Evolutionary conservation across 2,329 filamentous ascomycete species (phyloP), one percentile per base, ranked within the genome.

Genomic region (Diaporthe aspalathi): DNA sequence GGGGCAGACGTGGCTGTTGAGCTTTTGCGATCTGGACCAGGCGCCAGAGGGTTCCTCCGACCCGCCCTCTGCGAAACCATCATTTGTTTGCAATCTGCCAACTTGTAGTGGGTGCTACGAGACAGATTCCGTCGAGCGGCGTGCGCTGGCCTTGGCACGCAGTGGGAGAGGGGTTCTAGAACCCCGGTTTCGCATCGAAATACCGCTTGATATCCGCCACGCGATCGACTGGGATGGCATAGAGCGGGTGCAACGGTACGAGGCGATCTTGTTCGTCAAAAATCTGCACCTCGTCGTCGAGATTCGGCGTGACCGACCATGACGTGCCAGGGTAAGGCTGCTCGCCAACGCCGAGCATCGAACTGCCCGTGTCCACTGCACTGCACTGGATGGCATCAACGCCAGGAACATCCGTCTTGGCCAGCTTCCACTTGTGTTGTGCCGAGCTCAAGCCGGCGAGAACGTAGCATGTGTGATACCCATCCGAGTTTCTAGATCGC

Each of bases 391-490:
- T 71, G 56, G 66, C 70, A 7, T 24, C n/a, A 24, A 27, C 29
- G 29, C n/a, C 60, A 67, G 80, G 77, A 74, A 83, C 81, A 50
- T 80, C 79, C 20, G 79, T 79, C 29, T 78, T 73, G 54, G 54
- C 72, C 76, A 89, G 81, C 73, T 83, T 81, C 88, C 87, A 90
- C 76, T 86, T 84, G 80, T 97, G 89, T 82, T 97, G 94, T 29
- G 92, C 92, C 67, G 91, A 92, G 80, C 93, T 96, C 75, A 98
- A 85, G 6, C 95, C 95, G 27, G 92, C 91, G 24, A 98, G 88
- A 38, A 95, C 94, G 83, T 98, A 98, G 83, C 93, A 96, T 54
- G 94, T 94, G 82, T 98, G 95, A 78, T 98, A 98, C 62, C 92
- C 91, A 83, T 98, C 95, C 5, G 94, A 91, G 73, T 87, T 86